These are phyloP conservation scores for Marchantia paleacea DNA, from an alignment of 225 moss, liverwort and hornwort species.

Conservation along the genomic window DNA sequence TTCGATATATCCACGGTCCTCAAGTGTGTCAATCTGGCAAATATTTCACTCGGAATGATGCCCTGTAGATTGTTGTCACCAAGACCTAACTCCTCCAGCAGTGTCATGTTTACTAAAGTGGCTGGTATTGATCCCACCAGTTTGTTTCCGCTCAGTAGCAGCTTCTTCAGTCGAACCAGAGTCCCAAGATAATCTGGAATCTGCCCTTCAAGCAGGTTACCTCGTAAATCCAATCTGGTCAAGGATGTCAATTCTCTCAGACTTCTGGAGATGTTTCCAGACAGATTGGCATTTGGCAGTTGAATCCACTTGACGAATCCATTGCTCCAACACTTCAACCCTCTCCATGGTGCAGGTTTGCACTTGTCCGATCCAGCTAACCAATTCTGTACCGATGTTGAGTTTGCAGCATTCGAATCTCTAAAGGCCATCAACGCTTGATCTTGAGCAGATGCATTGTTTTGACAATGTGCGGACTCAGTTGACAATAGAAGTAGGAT, in stretches of 20 bases:
- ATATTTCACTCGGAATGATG: neutral
- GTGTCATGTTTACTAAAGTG: neutral
- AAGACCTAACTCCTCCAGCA: neutral
- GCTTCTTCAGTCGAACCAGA: neutral
- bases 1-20: neutral
- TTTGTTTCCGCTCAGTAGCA: neutral
- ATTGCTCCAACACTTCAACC: neutral
- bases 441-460: neutral
- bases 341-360: neutral
- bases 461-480: neutral
- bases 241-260: neutral
- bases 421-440: neutral
- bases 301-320: neutral
- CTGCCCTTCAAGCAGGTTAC: neutral
- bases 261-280: neutral
- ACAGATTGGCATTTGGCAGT: neutral
- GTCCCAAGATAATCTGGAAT: neutral
- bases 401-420: neutral
- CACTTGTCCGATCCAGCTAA: neutral
- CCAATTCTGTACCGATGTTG: neutral
- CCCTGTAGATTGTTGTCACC: neutral
- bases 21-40: neutral
- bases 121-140: neutral
- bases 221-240: neutral
- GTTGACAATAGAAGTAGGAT: neutral